Evolutionary conservation across 2,329 filamentous ascomycete species (phyloP).

Genomic region (Fusarium bactridioides): DNA sequence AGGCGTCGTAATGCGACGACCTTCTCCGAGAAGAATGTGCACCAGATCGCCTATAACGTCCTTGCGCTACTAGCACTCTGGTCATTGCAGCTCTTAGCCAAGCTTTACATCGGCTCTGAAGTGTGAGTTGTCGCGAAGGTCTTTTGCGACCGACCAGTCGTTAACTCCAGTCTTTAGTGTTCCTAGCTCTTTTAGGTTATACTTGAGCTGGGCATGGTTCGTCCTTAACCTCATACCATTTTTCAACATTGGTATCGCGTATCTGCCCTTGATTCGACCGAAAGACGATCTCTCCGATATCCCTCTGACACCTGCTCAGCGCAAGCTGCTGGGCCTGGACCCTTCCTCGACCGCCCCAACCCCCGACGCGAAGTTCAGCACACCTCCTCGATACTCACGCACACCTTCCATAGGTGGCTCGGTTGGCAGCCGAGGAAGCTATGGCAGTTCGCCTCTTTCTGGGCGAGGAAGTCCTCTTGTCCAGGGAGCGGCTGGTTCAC

Average conservation of each 20-base stretch:
- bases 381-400: slow-evolving; percentile 85
- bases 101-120: slow-evolving; percentile 48
- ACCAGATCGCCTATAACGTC: slow-evolving; percentile 73
- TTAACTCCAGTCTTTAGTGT: slow-evolving; percentile 44
- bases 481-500: slow-evolving; percentile 46
- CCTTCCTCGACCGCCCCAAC: slow-evolving; percentile 70
- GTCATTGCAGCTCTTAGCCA: slow-evolving; percentile 46
- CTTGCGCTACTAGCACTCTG: slow-evolving; percentile 54
- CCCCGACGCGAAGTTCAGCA: slow-evolving; percentile 75
- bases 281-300: slow-evolving; percentile 87
- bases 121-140: slow-evolving; percentile 47
- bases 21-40: slow-evolving; percentile 81
- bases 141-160: background rate
- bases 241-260: slow-evolving; percentile 75
- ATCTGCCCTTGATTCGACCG: slow-evolving; percentile 75
- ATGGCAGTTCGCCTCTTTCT: slow-evolving; percentile 65
- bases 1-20: slow-evolving; percentile 78
- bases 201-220: slow-evolving; percentile 56
- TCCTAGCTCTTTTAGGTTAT: slow-evolving; percentile 44
- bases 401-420: slow-evolving; percentile 73
- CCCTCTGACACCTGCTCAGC: slow-evolving; percentile 78
- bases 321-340: slow-evolving; percentile 81
- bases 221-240: slow-evolving; percentile 65
- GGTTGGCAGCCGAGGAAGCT: slow-evolving; percentile 65
- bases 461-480: slow-evolving; percentile 60